These are phyloP conservation scores for Elongisporangium undulatum DNA, from an alignment of 352 stramenopile species.

Conservation along the genomic window DNA sequence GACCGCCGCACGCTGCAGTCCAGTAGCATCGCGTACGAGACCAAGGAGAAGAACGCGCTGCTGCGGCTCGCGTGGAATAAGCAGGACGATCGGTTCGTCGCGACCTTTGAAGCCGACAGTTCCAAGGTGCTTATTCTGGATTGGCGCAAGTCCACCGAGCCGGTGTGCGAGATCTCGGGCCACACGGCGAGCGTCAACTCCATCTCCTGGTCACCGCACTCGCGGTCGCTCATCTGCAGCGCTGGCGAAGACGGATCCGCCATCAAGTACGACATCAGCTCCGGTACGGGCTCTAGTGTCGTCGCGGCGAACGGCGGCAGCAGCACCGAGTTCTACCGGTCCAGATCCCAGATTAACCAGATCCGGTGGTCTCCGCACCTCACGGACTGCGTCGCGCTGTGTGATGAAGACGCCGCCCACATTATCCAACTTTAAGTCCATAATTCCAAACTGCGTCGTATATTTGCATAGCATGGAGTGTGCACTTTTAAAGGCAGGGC, in stretches of 20 bases:
- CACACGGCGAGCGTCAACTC: conserved; percentile 94
- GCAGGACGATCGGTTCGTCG: conserved; percentile 96
- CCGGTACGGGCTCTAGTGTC: conserved; percentile 20
- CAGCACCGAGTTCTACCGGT: conserved; percentile 55
- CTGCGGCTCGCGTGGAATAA: conserved; percentile 97
- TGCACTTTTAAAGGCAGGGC: conserved; percentile 1
- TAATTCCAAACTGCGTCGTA: neutral
- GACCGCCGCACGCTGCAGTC: conserved; percentile 87
- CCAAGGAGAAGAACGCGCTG: conserved; percentile 81
- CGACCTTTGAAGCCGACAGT: conserved; percentile 92
- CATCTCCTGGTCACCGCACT: conserved; percentile 95
- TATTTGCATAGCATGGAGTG: neutral
- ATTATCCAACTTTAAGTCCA: conserved; percentile 78
- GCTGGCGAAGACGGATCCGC: conserved; percentile 93
- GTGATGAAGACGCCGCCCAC: conserved; percentile 94
- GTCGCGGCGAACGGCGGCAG: conserved; percentile 21
- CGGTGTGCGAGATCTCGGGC: conserved; percentile 90
- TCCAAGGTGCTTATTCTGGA: conserved; percentile 95
- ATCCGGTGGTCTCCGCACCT: conserved; percentile 91
- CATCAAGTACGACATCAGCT: conserved; percentile 94
- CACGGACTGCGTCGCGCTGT: conserved; percentile 95
- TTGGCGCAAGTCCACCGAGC: conserved; percentile 87
- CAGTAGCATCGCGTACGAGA: conserved; percentile 97
- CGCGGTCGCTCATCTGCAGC: conserved; percentile 93
- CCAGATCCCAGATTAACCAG: conserved; percentile 72